Base-by-base conservation (phyloP, 192 early-diverging fungal genomes). In the Polychytrium aggregatum region DNA sequence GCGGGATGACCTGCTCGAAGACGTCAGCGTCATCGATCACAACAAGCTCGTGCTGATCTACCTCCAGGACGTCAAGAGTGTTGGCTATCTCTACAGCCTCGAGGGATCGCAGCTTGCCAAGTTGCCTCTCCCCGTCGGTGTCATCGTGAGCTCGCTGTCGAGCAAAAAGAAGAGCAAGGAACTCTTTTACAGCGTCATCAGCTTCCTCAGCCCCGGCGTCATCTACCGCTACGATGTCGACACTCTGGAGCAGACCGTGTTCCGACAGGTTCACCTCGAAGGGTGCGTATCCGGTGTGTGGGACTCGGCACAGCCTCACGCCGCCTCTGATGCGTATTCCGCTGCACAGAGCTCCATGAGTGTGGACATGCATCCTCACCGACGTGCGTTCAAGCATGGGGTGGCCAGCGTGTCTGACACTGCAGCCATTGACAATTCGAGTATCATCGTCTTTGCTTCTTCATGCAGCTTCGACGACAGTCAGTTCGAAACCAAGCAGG, bases 11-110 rank as follows among this genome's bases (percentile, higher is more conserved):
- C 62, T 74, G 1, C 55, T 83, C 20, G 57, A 46, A 4, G 43
- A 28, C 27, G 50, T 45, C 31, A 20, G 14, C 11, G 74, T 79
- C 18, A 64, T 74, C 3, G 57, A 76, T 50, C 47, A 64, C 26
- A 62, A 80, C 53, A 74, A 81, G 44, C 57, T 85, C 29, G 41
- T 85, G 21, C 38, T 79, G 20, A 52, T 58, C 1, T 80, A 82
- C 56, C 56, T 83, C 47, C 70, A 67, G 52, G 76, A 85, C 61
- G 82, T 82, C 11, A 77, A 79, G 57, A 46, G 64, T 44, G 42
- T 62, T 61, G 22, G 59, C 13, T 38, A 52, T 24, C 43, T 85
- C 13, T 51, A 72, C 50, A 57, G 66, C 25, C 45, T 79, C 33
- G 41, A 37, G 21, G 70, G 64, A 11, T 42, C 70, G 33, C 37